Evolutionary conservation across 371 early-diverging fungal species (phyloP).

Genomic region (Globomyces sp.): DNA sequence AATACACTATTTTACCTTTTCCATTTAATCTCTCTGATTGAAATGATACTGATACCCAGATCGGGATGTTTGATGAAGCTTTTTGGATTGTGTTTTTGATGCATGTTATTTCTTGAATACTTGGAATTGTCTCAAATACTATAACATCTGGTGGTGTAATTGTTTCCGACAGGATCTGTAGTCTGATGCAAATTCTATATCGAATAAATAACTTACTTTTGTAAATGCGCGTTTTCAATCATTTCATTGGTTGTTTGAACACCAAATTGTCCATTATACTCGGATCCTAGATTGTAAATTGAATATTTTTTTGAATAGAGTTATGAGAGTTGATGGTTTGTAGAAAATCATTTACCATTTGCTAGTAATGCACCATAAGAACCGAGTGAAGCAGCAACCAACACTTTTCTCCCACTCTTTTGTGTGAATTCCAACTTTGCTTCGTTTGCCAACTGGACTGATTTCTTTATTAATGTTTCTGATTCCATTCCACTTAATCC

Average conservation of each 20-base stretch:
- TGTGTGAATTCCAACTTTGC: neutral
- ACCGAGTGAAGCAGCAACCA: slow-evolving; percentile 4
- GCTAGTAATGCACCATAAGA: slow-evolving; percentile 4
- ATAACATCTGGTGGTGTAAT: neutral
- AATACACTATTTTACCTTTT: too few relatives aligned
- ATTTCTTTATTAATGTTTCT: neutral
- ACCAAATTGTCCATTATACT: slow-evolving; percentile 8
- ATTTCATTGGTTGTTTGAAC: neutral
- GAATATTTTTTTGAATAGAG: too few relatives aligned
- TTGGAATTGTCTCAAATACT: slow-evolving; percentile 6
- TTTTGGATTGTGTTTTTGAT: neutral
- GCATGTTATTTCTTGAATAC: neutral
- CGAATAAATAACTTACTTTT: too few relatives aligned
- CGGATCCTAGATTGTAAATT: neutral
- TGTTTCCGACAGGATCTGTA: too few relatives aligned
- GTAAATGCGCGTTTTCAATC: neutral
- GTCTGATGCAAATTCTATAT: too few relatives aligned
- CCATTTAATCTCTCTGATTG: neutral
- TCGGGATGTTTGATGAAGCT: neutral
- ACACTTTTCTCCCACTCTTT: too few relatives aligned
- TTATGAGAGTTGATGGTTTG: too few relatives aligned
- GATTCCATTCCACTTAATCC: neutral
- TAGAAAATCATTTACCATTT: neutral
- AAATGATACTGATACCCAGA: slow-evolving; percentile 3
- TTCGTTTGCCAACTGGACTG: neutral